Evolutionary conservation across 768 basidiomycete species (phyloP).

Genomic region (Mycena rebaudengoi): DNA sequence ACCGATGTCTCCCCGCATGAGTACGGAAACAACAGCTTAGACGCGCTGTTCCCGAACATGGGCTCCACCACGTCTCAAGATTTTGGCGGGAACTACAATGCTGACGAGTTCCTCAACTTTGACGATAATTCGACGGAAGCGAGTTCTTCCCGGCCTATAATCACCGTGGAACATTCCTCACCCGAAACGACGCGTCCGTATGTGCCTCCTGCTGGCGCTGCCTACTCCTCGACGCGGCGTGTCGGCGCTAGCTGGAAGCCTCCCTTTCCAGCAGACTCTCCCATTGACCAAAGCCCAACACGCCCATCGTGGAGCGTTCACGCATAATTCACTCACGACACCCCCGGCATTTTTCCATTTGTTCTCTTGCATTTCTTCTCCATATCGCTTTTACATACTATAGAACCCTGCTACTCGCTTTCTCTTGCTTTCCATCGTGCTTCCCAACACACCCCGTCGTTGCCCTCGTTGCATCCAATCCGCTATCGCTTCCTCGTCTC

Average conservation of each 20-base stretch:
- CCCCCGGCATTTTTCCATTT: constrained; percentile 15
- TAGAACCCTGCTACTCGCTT: constrained; percentile 19
- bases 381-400: constrained; percentile 21
- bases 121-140: constrained; percentile 25
- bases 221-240: constrained; percentile 57
- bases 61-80: constrained; percentile 26
- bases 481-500: constrained; percentile 20
- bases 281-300: constrained; percentile 40
- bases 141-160: constrained; percentile 11
- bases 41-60: constrained; percentile 31
- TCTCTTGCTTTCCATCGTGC: constrained; percentile 26
- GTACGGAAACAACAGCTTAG: constrained; percentile 26
- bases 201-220: constrained; percentile 64
- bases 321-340: constrained; percentile 26
- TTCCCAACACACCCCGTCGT: neutral
- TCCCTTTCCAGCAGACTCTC: constrained; percentile 17
- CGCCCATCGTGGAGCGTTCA: constrained; percentile 36
- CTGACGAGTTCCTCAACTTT: constrained; percentile 50
- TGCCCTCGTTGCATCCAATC: constrained; percentile 9
- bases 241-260: constrained; percentile 60
- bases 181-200: constrained; percentile 42
- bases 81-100: constrained; percentile 30
- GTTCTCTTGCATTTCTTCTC: constrained; percentile 19
- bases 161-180: constrained; percentile 22
- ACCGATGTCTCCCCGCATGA: constrained; percentile 5